Conservation (phyloP, 2,329 filamentous ascomycete species). For the Aciculosporium take region DNA sequence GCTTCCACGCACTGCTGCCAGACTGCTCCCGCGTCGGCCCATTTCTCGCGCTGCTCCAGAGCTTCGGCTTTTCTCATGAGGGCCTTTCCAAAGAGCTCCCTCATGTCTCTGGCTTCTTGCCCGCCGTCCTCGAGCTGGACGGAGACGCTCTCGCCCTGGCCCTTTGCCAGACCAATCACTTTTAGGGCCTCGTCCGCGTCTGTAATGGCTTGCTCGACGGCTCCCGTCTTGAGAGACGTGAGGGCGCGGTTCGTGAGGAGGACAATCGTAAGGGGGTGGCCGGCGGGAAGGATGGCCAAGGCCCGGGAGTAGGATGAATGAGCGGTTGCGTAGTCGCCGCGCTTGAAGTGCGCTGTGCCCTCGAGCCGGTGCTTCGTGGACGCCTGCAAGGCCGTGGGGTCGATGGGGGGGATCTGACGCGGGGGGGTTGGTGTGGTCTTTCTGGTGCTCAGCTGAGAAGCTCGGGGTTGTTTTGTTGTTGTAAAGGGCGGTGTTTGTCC, state of each 20-base stretch:
- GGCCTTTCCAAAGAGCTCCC: constrained; percentile 84
- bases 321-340: constrained; percentile 79
- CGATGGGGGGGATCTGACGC: constrained; percentile 52
- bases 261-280: constrained; percentile 76
- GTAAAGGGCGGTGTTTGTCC: constrained; percentile 19
- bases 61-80: constrained; percentile 91
- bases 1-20: constrained; percentile 77
- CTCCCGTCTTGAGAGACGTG: constrained; percentile 80
- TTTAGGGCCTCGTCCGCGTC: constrained; percentile 72
- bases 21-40: constrained; percentile 64
- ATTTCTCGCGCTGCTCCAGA: constrained; percentile 88
- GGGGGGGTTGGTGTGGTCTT: constrained; percentile 32
- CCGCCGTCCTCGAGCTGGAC: constrained; percentile 43
- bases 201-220: constrained; percentile 71
- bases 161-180: constrained; percentile 66
- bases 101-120: constrained; percentile 67
- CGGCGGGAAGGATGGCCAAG: constrained; percentile 56
- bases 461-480: constrained; percentile 14
- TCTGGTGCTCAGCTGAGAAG: constrained; percentile 21
- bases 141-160: constrained; percentile 66
- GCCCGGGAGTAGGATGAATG: constrained; percentile 72
- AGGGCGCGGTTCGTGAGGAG: constrained; percentile 83
- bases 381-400: constrained; percentile 53
- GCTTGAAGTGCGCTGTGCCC: constrained; percentile 82
- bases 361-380: constrained; percentile 67